Conservation (phyloP, 208 protist species). For the Trypanosoma theileri region DNA sequence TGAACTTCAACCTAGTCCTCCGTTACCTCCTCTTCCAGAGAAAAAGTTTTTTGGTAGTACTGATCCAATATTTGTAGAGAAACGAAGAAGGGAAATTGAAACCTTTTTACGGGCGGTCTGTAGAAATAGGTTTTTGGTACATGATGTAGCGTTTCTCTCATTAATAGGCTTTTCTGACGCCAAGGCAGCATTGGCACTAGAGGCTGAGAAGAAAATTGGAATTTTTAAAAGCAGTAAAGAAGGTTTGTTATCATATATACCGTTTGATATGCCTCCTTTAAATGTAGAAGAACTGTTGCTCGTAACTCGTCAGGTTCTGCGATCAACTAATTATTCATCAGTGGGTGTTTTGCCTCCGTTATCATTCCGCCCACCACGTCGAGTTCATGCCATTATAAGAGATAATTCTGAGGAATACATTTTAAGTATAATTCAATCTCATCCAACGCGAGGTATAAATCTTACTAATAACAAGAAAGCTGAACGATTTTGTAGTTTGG, state of each 20-base stretch:
- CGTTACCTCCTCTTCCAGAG: conserved; percentile 26
- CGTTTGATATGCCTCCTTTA: conserved; percentile 12
- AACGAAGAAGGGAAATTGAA: conserved; percentile 26
- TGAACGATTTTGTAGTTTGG: conserved; percentile 10
- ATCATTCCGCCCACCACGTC: not conserved
- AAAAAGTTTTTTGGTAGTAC: conserved; percentile 29
- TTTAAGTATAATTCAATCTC: conserved; percentile 13
- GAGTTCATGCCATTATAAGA: conserved; percentile 18
- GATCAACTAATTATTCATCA: conserved; percentile 22
- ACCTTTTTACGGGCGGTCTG: conserved; percentile 27
- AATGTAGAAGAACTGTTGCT: conserved; percentile 22
- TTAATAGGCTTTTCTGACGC: conserved; percentile 28
- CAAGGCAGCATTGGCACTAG: conserved; percentile 15
- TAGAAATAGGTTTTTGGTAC: conserved; percentile 27
- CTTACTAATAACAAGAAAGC: conserved; percentile 22
- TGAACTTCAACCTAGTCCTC: conserved; percentile 16
- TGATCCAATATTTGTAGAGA: conserved; percentile 29
- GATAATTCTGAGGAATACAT: conserved; percentile 19
- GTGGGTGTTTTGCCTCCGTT: conserved; percentile 20
- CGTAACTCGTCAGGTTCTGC: conserved; percentile 18
- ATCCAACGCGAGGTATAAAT: conserved; percentile 5
- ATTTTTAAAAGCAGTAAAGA: conserved; percentile 5
- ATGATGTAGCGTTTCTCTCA: conserved; percentile 19
- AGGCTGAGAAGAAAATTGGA: not conserved
- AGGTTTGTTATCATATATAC: conserved; percentile 4